These are phyloP conservation scores for Pythium utonaiense DNA, from an alignment of 352 stramenopile genomes.

Conservation along the genomic window DNA sequence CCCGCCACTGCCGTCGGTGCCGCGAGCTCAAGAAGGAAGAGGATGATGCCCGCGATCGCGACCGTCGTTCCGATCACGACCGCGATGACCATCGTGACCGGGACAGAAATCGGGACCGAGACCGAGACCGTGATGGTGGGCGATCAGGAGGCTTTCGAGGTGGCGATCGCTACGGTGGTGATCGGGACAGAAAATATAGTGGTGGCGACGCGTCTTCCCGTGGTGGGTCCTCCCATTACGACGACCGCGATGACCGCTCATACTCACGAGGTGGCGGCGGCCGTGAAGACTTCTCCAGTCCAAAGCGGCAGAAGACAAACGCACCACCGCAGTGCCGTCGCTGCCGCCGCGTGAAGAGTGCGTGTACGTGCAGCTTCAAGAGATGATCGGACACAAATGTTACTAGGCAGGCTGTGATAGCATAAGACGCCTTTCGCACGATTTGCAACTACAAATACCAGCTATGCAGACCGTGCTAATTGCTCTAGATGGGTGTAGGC, in stretches of 20 bases:
- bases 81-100: slow-evolving; percentile 18
- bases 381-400: slow-evolving; percentile 8
- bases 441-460: neutral
- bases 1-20: slow-evolving; percentile 65
- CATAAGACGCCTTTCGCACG: too few species aligned
- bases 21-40: slow-evolving; percentile 64
- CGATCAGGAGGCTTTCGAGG: slow-evolving; percentile 16
- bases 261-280: neutral
- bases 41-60: slow-evolving; percentile 26
- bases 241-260: slow-evolving; percentile 7
- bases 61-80: slow-evolving; percentile 30
- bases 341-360: slow-evolving; percentile 30
- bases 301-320: slow-evolving; percentile 28
- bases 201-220: slow-evolving; percentile 22
- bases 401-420: neutral
- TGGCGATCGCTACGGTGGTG: slow-evolving; percentile 16
- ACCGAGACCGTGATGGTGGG: slow-evolving; percentile 20
- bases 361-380: slow-evolving; percentile 31
- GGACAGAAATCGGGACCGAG: slow-evolving; percentile 5
- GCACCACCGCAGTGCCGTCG: slow-evolving; percentile 28
- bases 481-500: slow-evolving; percentile 19
- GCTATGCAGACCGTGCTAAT: neutral
- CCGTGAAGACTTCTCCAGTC: slow-evolving; percentile 24
- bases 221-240: slow-evolving; percentile 7
- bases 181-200: slow-evolving; percentile 28